Percentiles rank a stretch among this genome's conserved stretches.
These are phyloP conservation scores for Cyclaneusma minus DNA, from an alignment of 2,329 filamentous ascomycete species.

Conservation along the genomic window DNA sequence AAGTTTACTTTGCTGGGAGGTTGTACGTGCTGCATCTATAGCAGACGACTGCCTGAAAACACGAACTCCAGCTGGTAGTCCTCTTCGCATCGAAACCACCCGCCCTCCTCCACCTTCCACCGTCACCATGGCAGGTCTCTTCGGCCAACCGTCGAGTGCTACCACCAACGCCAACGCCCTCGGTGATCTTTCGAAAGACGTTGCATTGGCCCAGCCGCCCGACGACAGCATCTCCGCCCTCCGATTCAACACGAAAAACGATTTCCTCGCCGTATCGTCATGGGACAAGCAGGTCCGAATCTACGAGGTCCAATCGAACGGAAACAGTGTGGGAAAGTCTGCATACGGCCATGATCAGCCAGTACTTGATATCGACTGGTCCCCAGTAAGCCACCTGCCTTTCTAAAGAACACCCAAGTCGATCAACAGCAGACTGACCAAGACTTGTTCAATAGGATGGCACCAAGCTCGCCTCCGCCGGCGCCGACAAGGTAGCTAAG, in stretches of 20 bases:
- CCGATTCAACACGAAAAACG: conserved; percentile 59
- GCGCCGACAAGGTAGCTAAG: conserved; percentile 81
- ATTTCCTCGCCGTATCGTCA: conserved; percentile 78
- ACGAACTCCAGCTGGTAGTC: conserved; percentile 1
- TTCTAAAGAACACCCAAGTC: conserved; percentile 4
- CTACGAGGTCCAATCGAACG: conserved; percentile 72
- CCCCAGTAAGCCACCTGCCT: conserved; percentile 47
- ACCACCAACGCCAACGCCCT: conserved; percentile 53
- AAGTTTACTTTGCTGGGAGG: no score
- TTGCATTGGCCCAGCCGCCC: conserved; percentile 62
- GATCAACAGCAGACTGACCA: conserved; percentile 2
- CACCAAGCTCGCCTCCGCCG: conserved; percentile 71
- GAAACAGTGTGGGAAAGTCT: conserved; percentile 72
- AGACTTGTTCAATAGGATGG: conserved; percentile 50
- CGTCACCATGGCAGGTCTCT: conserved; percentile 51
- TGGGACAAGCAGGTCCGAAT: conserved; percentile 98
- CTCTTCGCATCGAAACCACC: no score
- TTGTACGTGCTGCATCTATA: no score
- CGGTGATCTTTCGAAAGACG: conserved; percentile 82
- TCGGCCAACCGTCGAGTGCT: conserved; percentile 37
- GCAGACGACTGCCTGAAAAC: no score
- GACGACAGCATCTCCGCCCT: conserved; percentile 84
- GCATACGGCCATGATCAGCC: conserved; percentile 75
- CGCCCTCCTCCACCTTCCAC: no score
- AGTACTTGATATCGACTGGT: conserved; percentile 75